Percentiles rank a stretch among this genome's conserved stretches.
Conservation (phyloP, 1,284 basidiomycete genomes). For the Cryptococcus depauperatus region DNA sequence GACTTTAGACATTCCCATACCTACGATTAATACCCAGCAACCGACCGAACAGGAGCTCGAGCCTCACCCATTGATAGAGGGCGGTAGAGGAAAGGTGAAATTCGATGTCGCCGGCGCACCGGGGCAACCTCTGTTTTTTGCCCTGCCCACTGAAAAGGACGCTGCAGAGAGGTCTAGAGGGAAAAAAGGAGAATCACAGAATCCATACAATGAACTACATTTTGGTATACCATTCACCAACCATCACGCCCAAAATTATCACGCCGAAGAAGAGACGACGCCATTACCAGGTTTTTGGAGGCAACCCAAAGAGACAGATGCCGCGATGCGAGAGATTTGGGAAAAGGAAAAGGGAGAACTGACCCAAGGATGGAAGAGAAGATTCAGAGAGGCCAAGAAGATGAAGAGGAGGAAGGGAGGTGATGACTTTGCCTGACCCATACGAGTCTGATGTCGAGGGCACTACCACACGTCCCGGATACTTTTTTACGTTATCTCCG, state of each 20-base stretch:
- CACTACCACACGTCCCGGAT: no score
- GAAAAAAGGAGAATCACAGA: conserved; percentile 19
- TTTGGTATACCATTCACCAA: conserved; percentile 2
- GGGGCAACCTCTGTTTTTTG: conserved; percentile 39
- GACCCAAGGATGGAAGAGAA: conserved; percentile 70
- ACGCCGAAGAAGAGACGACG: conserved; percentile 6
- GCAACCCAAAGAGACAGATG: conserved; percentile 32
- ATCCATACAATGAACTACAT: conserved; percentile 10
- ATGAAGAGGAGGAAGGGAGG: conserved; percentile 55
- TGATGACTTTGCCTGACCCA: conserved; percentile 43
- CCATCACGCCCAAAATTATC: not conserved
- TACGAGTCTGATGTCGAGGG: no score
- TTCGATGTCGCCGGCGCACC: conserved; percentile 25
- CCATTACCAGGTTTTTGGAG: conserved; percentile 19
- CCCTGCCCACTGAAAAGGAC: conserved; percentile 9
- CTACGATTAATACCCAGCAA: conserved; percentile 6
- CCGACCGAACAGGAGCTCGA: conserved; percentile 9
- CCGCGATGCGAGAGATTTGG: conserved; percentile 61
- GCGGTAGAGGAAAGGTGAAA: conserved; percentile 17
- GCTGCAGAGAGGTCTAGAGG: conserved; percentile 2
- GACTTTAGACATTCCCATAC: conserved; percentile 29
- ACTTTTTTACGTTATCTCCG: no score
- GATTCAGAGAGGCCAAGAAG: conserved; percentile 68
- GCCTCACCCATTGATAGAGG: conserved; percentile 18
- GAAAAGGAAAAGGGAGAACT: conserved; percentile 60